phyloP scores from a whole-genome alignment of 306 rosid species.

The Quercus bicolor region DNA sequence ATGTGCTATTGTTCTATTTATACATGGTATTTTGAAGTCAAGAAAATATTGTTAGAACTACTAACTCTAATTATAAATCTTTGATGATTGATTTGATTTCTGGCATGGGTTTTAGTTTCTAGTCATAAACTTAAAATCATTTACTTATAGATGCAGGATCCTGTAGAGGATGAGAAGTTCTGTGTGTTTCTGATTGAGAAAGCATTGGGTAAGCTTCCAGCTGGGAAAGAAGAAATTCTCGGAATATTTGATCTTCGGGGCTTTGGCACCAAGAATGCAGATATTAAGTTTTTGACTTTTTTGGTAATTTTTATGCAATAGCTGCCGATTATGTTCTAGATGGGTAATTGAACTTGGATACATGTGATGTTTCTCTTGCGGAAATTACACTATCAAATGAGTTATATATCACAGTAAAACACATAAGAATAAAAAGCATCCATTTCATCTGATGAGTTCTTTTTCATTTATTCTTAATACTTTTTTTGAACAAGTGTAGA shows the following conservation, averaged over 20 bases:
- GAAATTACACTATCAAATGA: neutral
- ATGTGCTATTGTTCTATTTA: neutral
- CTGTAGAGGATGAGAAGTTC: constrained; percentile 62
- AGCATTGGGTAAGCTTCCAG: constrained; percentile 71
- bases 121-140: constrained; percentile 10
- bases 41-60: neutral
- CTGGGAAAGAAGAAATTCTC: constrained; percentile 67
- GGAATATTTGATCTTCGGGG: constrained; percentile 84
- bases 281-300: constrained; percentile 67
- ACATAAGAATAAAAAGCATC: neutral
- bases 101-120: constrained; percentile 5
- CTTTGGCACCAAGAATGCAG: constrained; percentile 69
- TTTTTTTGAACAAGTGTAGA: neutral
- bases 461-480: neutral
- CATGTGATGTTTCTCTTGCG: neutral
- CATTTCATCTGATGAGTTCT: neutral
- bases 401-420: neutral
- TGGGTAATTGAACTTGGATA: constrained; percentile 8
- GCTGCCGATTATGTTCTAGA: constrained; percentile 11
- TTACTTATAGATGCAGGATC: constrained; percentile 58
- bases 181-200: constrained; percentile 77
- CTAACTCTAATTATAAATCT: neutral
- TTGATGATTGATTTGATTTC: neutral
- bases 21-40: neutral
- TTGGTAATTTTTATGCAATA: constrained; percentile 44